phyloP scores from a whole-genome alignment of 2,329 filamentous ascomycete genomes.

The Pyricularia sp. region DNA sequence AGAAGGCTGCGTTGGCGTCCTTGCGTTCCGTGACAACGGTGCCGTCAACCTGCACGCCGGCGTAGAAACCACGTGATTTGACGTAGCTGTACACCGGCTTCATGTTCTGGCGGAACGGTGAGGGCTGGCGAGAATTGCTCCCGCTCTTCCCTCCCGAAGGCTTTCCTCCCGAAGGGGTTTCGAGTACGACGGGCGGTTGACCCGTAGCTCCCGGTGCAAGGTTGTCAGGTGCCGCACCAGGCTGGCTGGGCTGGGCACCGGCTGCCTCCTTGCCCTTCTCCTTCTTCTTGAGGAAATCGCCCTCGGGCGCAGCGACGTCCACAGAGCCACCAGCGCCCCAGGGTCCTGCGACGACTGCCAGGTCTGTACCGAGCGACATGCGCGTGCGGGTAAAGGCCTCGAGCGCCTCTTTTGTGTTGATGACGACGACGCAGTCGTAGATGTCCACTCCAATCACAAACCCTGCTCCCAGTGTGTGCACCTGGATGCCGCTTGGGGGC shows the following conservation, averaged over 20 bases:
- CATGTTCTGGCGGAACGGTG: slow-evolving; percentile 15
- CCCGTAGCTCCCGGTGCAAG: not conserved
- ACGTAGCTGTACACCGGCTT: slow-evolving; percentile 54
- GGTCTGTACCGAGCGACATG: slow-evolving; percentile 64
- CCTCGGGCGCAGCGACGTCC: slow-evolving; percentile 35
- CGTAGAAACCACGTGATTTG: slow-evolving; percentile 81
- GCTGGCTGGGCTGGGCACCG: slow-evolving; percentile 3
- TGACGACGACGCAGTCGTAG: slow-evolving; percentile 79
- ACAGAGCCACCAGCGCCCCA: slow-evolving; percentile 61
- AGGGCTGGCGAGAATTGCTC: slow-evolving; percentile 6
- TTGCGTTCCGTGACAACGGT: slow-evolving; percentile 74
- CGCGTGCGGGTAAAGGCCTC: slow-evolving; percentile 64
- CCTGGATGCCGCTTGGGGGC: slow-evolving; percentile 68
- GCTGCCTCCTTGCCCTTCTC: slow-evolving; percentile 48
- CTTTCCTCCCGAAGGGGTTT: slow-evolving; percentile 1
- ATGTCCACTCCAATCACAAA: slow-evolving; percentile 76
- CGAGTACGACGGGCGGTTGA: not conserved
- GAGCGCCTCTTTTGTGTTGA: slow-evolving; percentile 65
- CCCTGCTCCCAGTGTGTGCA: slow-evolving; percentile 67
- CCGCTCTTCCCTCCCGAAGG: slow-evolving; percentile 1
- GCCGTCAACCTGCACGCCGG: slow-evolving; percentile 74
- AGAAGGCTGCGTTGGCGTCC: slow-evolving; percentile 83
- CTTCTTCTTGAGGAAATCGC: slow-evolving; percentile 24
- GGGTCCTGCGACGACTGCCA: slow-evolving; percentile 59
- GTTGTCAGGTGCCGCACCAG: not conserved